Conservation (phyloP, 2,329 filamentous ascomycete species). For the Simplicillium aogashimaense region DNA sequence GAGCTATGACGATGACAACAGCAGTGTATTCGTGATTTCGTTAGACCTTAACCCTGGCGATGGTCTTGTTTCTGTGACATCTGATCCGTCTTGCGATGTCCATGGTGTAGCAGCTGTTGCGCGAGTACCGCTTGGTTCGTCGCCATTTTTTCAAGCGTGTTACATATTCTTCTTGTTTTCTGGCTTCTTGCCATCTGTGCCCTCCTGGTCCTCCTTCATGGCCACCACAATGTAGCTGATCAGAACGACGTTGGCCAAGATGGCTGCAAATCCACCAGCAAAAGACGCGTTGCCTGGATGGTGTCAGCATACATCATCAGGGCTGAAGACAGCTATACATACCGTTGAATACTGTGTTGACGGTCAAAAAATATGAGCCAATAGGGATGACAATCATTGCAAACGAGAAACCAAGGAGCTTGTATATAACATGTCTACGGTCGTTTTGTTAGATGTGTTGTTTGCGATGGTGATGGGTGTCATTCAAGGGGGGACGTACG, state of each 20-base stretch:
- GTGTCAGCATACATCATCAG: conserved; percentile 6
- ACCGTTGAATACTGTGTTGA: conserved; percentile 73
- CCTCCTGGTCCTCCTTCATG: conserved; percentile 69
- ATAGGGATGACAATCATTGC: conserved; percentile 87
- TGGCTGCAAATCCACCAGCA: conserved; percentile 73
- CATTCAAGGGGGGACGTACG: conserved; percentile 33
- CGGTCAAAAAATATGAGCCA: conserved; percentile 75
- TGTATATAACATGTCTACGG: conserved; percentile 69
- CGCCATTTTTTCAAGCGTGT: not conserved
- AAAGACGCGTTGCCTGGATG: conserved; percentile 73
- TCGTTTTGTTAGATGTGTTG: too few relatives aligned
- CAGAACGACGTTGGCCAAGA: conserved; percentile 86
- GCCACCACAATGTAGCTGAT: conserved; percentile 87
- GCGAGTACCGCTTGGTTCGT: too few relatives aligned
- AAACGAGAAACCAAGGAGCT: conserved; percentile 80
- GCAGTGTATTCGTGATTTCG: conserved; percentile 10
- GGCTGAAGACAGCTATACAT: not conserved
- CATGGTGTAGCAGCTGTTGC: too few relatives aligned
- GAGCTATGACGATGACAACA: not conserved
- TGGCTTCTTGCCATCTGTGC: conserved; percentile 30
- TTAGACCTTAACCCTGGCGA: not conserved
- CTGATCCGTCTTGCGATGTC: too few relatives aligned
- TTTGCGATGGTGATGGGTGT: not conserved
- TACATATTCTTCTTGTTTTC: conserved; percentile 41
- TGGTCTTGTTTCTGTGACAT: too few relatives aligned